Evolutionary conservation across 192 early-diverging fungal genomes (phyloP).

Genomic region (Podila verticillata): DNA sequence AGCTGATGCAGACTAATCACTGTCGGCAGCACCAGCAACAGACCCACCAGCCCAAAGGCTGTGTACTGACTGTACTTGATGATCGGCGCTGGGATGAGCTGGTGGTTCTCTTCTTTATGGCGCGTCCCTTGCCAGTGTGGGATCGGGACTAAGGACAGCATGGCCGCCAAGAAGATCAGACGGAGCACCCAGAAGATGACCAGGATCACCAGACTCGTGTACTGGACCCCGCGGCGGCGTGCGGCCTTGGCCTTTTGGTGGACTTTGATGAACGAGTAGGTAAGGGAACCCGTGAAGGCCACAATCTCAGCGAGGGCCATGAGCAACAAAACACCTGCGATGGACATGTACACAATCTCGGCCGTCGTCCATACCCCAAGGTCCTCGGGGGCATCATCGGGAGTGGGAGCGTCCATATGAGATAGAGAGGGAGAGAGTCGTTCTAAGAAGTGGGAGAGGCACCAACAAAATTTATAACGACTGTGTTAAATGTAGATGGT

Average conservation of each 20-base stretch:
- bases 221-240: conserved; percentile 15
- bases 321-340: conserved; percentile 4
- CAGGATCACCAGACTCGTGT: conserved; percentile 18
- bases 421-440: neutral
- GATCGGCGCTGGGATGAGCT: conserved; percentile 2
- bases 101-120: conserved; percentile 1
- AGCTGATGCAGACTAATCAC: conserved; percentile 19
- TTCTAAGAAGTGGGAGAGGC: neutral
- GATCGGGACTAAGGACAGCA: conserved; percentile 15
- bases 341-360: conserved; percentile 20
- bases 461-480: neutral
- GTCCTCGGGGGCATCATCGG: conserved; percentile 15
- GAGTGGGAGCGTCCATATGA: neutral
- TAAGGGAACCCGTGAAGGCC: conserved; percentile 13
- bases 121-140: conserved; percentile 21
- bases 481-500: neutral
- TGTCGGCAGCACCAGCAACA: conserved; percentile 16
- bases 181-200: conserved; percentile 5
- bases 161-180: conserved; percentile 7
- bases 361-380: conserved; percentile 29
- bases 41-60: conserved; percentile 3
- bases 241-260: conserved; percentile 25
- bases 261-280: conserved; percentile 23
- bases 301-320: conserved; percentile 25
- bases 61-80: conserved; percentile 11